Percentiles rank a stretch among this genome's conserved stretches.
Conservation (phyloP, 306 rosid genomes). For the Medicago lupulina region DNA sequence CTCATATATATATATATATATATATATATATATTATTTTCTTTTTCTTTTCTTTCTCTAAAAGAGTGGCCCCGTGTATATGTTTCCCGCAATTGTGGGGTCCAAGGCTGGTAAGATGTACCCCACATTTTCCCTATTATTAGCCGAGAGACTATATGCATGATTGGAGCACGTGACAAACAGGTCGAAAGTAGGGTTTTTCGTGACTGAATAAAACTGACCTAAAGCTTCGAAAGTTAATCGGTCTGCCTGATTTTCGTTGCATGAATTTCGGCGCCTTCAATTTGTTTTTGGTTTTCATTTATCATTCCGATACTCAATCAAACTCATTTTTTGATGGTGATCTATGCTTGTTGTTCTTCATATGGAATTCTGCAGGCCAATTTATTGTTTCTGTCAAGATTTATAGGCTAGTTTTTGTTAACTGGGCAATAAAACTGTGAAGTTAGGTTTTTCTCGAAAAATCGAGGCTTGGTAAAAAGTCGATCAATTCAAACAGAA, state of each 20-base stretch:
- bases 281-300: constrained; percentile 25
- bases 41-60: background rate
- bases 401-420: constrained; percentile 1
- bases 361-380: background rate
- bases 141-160: constrained; percentile 6
- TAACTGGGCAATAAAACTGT: background rate
- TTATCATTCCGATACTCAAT: background rate
- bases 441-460: constrained; percentile 4
- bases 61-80: background rate
- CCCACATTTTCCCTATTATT: background rate
- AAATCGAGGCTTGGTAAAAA: too few species aligned
- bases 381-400: background rate
- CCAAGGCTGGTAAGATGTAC: background rate
- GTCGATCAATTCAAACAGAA: background rate
- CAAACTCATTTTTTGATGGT: background rate
- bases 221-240: background rate
- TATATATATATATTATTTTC: too few species aligned
- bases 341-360: constrained; percentile 12
- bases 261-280: constrained; percentile 1
- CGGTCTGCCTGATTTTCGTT: background rate
- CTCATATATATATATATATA: background rate
- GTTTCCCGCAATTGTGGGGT: background rate
- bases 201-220: background rate
- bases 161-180: background rate
- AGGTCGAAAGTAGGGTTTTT: constrained; percentile 6